These are phyloP conservation scores for Uronychia setigera DNA, from an alignment of 73 alveolate species.

Conservation along the genomic window DNA sequence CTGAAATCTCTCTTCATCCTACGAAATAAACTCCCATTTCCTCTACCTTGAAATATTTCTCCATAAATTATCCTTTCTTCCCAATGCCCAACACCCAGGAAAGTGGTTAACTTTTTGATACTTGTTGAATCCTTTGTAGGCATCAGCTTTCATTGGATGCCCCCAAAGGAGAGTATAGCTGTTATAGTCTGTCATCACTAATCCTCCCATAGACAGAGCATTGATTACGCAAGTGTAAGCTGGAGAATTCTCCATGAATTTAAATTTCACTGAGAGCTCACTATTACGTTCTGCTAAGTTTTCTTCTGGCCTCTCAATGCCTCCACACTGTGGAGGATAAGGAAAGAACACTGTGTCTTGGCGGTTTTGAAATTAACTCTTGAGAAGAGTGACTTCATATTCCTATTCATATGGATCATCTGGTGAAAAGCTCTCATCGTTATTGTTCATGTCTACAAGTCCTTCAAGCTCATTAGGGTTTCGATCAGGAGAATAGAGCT, in stretches of 20 bases:
- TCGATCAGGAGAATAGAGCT: neutral
- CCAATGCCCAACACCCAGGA: slow-evolving; percentile 87
- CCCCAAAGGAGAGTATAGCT: slow-evolving; percentile 4
- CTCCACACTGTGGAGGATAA: slow-evolving; percentile 21
- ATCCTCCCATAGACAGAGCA: slow-evolving; percentile 78
- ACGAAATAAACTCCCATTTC: neutral
- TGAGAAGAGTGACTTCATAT: neutral
- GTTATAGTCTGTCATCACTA: slow-evolving; percentile 20
- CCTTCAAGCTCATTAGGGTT: neutral
- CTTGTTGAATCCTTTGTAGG: slow-evolving; percentile 12
- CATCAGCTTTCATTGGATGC: neutral
- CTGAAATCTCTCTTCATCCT: slow-evolving; percentile 69
- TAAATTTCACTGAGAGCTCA: slow-evolving; percentile 11
- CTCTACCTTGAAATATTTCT: slow-evolving; percentile 60
- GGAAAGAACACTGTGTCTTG: slow-evolving; percentile 12
- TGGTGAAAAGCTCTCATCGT: neutral
- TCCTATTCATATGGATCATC: neutral
- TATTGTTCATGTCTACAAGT: neutral
- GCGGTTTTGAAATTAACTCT: slow-evolving; percentile 1
- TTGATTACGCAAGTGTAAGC: slow-evolving; percentile 53
- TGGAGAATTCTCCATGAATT: slow-evolving; percentile 24
- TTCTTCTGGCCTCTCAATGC: neutral
- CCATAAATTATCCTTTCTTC: slow-evolving; percentile 94
- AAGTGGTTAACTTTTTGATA: slow-evolving; percentile 78
- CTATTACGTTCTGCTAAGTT: neutral